Conservation (phyloP, 805 yeast genomes). For the Starmerella powellii region DNA sequence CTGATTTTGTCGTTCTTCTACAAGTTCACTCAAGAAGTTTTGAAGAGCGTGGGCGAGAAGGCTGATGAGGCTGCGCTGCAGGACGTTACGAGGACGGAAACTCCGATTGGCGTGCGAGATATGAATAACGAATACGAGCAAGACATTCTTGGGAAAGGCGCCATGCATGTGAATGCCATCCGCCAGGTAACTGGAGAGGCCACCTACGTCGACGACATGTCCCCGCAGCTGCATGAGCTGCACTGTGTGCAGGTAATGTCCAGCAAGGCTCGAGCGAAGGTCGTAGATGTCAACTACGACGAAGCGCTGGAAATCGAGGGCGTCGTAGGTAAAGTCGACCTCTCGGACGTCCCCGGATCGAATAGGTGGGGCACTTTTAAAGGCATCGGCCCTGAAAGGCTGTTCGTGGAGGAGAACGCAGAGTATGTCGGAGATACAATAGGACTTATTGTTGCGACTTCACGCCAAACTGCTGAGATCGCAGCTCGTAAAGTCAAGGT, state of each 20-base stretch:
- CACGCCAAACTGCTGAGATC: slow-evolving; percentile 33
- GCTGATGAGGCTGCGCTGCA: slow-evolving; percentile 26
- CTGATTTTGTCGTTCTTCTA: slow-evolving; percentile 37
- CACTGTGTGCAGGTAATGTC: slow-evolving; percentile 37
- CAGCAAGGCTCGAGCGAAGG: slow-evolving; percentile 35
- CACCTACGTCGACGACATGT: slow-evolving; percentile 36
- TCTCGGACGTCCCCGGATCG: slow-evolving; percentile 31
- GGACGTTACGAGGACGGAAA: slow-evolving; percentile 30
- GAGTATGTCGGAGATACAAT: slow-evolving; percentile 36
- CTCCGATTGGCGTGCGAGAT: slow-evolving; percentile 33
- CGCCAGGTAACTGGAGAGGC: slow-evolving; percentile 42
- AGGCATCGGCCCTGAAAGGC: slow-evolving; percentile 33
- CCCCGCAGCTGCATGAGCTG: slow-evolving; percentile 34
- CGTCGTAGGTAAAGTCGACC: slow-evolving; percentile 36
- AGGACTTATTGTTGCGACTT: slow-evolving; percentile 33
- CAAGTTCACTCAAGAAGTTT: slow-evolving; percentile 33
- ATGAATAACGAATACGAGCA: slow-evolving; percentile 32
- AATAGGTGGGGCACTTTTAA: slow-evolving; percentile 35
- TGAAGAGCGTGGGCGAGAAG: slow-evolving; percentile 15
- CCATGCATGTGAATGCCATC: slow-evolving; percentile 36
- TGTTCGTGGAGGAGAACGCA: slow-evolving; percentile 34
- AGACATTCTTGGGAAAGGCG: slow-evolving; percentile 32
- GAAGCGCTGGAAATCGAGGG: slow-evolving; percentile 33
- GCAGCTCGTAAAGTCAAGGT: slow-evolving; percentile 35
- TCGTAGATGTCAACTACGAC: slow-evolving; percentile 33